Conservation (phyloP, 148 eudicot species). For the Euryodendron excelsum region DNA sequence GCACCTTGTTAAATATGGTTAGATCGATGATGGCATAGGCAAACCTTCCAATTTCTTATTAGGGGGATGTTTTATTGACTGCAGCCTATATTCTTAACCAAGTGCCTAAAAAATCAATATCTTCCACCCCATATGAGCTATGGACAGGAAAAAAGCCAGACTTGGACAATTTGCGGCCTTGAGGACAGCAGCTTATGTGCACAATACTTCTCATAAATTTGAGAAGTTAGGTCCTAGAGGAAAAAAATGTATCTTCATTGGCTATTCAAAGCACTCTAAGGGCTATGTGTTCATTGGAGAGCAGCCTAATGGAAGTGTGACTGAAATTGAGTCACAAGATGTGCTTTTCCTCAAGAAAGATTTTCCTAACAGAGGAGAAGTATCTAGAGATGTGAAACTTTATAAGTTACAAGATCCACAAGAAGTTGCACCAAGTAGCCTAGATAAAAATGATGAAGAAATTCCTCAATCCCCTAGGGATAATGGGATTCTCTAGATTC, state of each 20-base stretch:
- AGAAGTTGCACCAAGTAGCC: neutral
- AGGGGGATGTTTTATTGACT: conserved; percentile 5
- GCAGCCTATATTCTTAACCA: conserved; percentile 8
- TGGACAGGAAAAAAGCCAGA: conserved; percentile 4
- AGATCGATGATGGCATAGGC: neutral
- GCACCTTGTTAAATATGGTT: neutral
- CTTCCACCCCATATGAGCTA: neutral
- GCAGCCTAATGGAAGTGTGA: neutral
- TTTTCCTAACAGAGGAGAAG: neutral
- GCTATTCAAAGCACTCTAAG: neutral
- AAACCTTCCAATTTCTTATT: neutral
- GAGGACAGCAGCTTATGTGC: conserved; percentile 8
- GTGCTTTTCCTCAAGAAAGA: neutral
- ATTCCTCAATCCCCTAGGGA: neutral
- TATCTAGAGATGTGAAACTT: neutral
- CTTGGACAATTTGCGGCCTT: neutral
- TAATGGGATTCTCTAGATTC: no score
- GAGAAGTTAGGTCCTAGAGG: conserved; percentile 16
- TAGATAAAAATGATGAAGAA: neutral
- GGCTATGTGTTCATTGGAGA: conserved; percentile 7
- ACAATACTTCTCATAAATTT: neutral
- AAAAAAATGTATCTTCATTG: neutral
- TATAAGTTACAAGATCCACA: neutral
- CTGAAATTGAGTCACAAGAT: conserved; percentile 1
- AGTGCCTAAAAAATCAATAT: conserved; percentile 2